These are phyloP conservation scores for Rhizopogon sp. DNA, from an alignment of 768 basidiomycete genomes.

Conservation along the genomic window DNA sequence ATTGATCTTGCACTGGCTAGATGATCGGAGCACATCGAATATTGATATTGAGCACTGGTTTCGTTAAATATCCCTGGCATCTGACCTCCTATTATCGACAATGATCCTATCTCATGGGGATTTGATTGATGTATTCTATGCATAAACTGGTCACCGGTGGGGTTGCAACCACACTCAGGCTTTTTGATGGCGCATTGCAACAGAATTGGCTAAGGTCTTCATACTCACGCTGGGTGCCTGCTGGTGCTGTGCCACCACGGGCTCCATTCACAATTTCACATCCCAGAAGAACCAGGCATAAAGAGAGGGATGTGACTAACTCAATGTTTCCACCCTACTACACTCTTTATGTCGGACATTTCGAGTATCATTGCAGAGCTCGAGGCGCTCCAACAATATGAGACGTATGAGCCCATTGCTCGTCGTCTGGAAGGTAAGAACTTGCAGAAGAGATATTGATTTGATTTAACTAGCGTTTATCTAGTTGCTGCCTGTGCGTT, in stretches of 20 bases:
- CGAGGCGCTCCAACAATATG: neutral
- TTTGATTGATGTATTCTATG: no score
- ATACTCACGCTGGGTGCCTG: no score
- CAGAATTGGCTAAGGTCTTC: no score
- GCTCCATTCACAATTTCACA: no score
- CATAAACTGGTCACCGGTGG: no score
- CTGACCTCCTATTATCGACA: no score
- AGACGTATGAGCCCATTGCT: neutral
- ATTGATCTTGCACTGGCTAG: neutral
- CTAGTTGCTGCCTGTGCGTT: neutral
- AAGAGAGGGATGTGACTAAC: neutral
- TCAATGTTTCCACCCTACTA: neutral
- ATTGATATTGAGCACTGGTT: no score
- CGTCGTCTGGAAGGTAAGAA: neutral
- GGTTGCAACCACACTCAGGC: no score
- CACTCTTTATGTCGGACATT: neutral
- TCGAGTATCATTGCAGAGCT: neutral
- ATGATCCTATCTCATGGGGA: no score
- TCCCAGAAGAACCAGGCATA: neutral
- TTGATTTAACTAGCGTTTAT: neutral
- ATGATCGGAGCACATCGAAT: neutral
- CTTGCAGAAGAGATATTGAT: neutral
- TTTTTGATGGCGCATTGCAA: no score
- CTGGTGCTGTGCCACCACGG: no score
- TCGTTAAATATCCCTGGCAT: no score